Base-by-base conservation (phyloP, 2,329 filamentous ascomycete species). In the Colletotrichum simmondsii region DNA sequence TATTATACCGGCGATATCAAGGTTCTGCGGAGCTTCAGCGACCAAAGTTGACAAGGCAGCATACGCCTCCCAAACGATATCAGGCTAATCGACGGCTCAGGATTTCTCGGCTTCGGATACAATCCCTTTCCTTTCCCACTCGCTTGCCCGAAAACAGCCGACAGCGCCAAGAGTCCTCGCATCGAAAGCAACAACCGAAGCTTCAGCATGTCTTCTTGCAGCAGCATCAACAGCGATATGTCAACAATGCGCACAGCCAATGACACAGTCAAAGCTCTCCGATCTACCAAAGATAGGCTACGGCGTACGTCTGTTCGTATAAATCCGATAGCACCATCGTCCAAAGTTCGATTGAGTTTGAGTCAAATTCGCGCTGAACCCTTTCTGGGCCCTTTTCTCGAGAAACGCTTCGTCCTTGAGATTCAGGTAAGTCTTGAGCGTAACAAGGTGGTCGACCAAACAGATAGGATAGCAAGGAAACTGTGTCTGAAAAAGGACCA, bases 401-500 rank as follows among this genome's bases (percentile, higher is more conserved):
- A 53, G 58, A 57, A 37, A 57, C 57, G 56, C n/a, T 26, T 30
- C 57, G 57, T n/a, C 66, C 49, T 42, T 16, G 22, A 49, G 28
- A 71, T 68, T 62, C 64, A 68, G 64, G 57, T 58, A 35, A 14
- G 54, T 42, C 5, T 42, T 42, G 14, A 42, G 35, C 26, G 26
- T 28, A 4, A 26, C 26, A 26, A 26, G 26, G 26, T 26, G 26
- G 26, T 26, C 4, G 26, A 26, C 26, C 26, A 26, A 26, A 26
- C 26, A 26, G 26, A 26, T 26, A 26, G 26, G 26, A 26, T 26
- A 26, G 26, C 26, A 26, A 26, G 26, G 26, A 26, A 26, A 26
- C 3, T 26, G 26, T 26, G 26, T 26, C 26, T 26, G 26, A 4
- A 26, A 26, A 26, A 26, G 26, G 26, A 26, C 26, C 35, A 42